A percentile compares a stretch with the other conserved stretches of the same genome.
Conservation (phyloP, 2,329 filamentous ascomycete species). For the Rhynchosporium secalis region DNA sequence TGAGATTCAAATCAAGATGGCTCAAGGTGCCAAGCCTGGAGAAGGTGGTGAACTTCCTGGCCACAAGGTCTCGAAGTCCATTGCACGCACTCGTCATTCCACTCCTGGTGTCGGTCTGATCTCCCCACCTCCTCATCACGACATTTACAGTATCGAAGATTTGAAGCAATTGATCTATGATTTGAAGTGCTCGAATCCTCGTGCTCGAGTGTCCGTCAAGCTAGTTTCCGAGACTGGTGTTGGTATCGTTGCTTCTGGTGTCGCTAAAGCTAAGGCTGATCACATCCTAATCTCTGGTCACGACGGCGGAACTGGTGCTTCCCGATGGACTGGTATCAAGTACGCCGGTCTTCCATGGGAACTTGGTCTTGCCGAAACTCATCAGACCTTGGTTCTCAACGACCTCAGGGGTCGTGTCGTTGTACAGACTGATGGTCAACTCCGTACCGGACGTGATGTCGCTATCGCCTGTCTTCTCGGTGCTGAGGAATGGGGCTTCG, state of each 20-base stretch:
- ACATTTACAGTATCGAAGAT: slow-evolving; percentile 98
- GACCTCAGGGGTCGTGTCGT: slow-evolving; percentile 93
- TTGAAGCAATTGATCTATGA: slow-evolving; percentile 98
- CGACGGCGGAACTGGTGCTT: slow-evolving; percentile 94
- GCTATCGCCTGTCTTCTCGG: slow-evolving; percentile 92
- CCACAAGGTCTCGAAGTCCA: slow-evolving; percentile 93
- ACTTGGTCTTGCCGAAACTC: slow-evolving; percentile 91
- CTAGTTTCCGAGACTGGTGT: slow-evolving; percentile 97
- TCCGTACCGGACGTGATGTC: slow-evolving; percentile 89
- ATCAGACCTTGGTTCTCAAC: slow-evolving; percentile 94
- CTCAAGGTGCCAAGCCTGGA: slow-evolving; percentile 95
- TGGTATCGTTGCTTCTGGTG: slow-evolving; percentile 95
- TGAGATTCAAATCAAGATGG: slow-evolving; percentile 99
- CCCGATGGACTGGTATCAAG: slow-evolving; percentile 97
- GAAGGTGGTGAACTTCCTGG: slow-evolving; percentile 96
- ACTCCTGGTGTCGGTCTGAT: slow-evolving; percentile 96
- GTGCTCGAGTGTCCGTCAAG: slow-evolving; percentile 91
- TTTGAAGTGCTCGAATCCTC: slow-evolving; percentile 92
- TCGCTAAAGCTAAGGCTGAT: slow-evolving; percentile 95
- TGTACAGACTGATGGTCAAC: slow-evolving; percentile 93
- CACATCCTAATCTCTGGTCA: slow-evolving; percentile 97
- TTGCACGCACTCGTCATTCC: slow-evolving; percentile 91
- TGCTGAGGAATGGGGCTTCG: slow-evolving; percentile 98
- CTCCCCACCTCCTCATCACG: slow-evolving; percentile 93
- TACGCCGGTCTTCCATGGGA: slow-evolving; percentile 97